Evolutionary conservation across 176 grass and related monocot genomes (phyloP), one percentile per base, ranked within the genome.

Genomic region (bread wheat (Triticum aestivum)): DNA sequence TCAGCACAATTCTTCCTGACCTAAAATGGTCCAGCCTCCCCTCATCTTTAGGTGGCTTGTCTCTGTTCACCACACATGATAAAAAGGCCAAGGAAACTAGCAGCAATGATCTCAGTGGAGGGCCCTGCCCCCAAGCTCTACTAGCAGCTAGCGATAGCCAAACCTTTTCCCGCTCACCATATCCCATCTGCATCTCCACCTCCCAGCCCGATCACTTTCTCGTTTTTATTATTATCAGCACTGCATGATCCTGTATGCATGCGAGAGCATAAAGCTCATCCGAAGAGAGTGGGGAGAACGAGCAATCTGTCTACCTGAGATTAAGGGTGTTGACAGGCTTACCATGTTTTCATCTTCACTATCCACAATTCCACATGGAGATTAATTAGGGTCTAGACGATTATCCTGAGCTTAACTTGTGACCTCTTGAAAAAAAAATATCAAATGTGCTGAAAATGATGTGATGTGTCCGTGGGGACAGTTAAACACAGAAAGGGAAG

Each of bases 61-160:
- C 89, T 87, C 84, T 89, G 90, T 93, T 88, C 85, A 81, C 37
- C 74, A 41, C 51, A 90, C 80, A 89, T 88, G 87, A 82, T 84
- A 84, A 84, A 59, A 59, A 59, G 18, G 54, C 18, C 62, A 81
- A 70, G 42, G 63, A 65, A 65, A 44, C 54, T 21, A 21, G 18
- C 7, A 3, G 54, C 68, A 77, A 77, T 59, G 69, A 47, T 80
- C 73, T 79, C 58, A 90, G 88, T 91, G 75, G 85, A 74, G 85
- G 81, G 47, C 74, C 78, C 79, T 21, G 18, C 17, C 18, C 52
- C n/a, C 65, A 49, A 56, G 23, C 84, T 39, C 29, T 30, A 20
- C 56, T 14, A 58, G 65, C 65, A 58, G 65, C 65, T 26, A 61
- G 58, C 56, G 18, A 58, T 21, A 21, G 17, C 0, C 82, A 30